phyloP scores from a whole-genome alignment of 306 rosid genomes.

The Alnus glutinosa region DNA sequence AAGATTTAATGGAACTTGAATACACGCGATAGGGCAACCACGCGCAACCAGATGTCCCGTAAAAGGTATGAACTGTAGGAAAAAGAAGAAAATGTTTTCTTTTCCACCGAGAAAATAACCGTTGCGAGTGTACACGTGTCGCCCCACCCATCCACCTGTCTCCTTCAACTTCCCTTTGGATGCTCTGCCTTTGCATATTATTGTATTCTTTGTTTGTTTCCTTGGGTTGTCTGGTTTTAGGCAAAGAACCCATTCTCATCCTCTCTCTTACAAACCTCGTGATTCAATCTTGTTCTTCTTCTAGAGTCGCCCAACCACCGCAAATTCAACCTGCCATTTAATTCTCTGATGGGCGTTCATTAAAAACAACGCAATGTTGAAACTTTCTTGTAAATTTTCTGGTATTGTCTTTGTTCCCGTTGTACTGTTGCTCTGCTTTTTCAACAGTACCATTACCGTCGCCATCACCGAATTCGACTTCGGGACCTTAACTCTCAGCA shows the following conservation, averaged over 20 bases:
- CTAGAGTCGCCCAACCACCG: not conserved
- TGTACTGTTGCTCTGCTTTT: slow-evolving; percentile 8
- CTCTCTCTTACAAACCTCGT: slow-evolving; percentile 28
- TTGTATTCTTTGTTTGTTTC: slow-evolving; percentile 46
- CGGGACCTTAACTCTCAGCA: slow-evolving; percentile 63
- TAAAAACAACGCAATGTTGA: slow-evolving; percentile 48
- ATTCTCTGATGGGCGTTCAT: slow-evolving; percentile 31
- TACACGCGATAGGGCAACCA: slow-evolving; percentile 5
- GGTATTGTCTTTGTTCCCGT: slow-evolving; percentile 6
- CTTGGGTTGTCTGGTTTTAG: slow-evolving; percentile 19
- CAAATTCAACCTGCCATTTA: slow-evolving; percentile 3
- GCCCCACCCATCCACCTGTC: slow-evolving; percentile 47
- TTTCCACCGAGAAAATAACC: slow-evolving; percentile 48
- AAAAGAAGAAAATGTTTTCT: slow-evolving; percentile 8
- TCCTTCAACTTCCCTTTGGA: slow-evolving; percentile 48
- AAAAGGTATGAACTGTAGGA: not conserved
- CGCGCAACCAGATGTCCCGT: slow-evolving; percentile 20
- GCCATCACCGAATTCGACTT: slow-evolving; percentile 75
- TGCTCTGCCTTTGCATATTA: slow-evolving; percentile 44
- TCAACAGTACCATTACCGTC: not conserved
- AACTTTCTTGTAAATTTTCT: slow-evolving; percentile 5
- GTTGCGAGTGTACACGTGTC: slow-evolving; percentile 65
- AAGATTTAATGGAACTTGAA: slow-evolving; percentile 1
- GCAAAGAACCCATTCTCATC: slow-evolving; percentile 32
- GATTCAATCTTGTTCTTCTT: slow-evolving; percentile 24